phyloP scores from a whole-genome alignment of 176 grass and related monocot species.

The Bromus sterilis region DNA sequence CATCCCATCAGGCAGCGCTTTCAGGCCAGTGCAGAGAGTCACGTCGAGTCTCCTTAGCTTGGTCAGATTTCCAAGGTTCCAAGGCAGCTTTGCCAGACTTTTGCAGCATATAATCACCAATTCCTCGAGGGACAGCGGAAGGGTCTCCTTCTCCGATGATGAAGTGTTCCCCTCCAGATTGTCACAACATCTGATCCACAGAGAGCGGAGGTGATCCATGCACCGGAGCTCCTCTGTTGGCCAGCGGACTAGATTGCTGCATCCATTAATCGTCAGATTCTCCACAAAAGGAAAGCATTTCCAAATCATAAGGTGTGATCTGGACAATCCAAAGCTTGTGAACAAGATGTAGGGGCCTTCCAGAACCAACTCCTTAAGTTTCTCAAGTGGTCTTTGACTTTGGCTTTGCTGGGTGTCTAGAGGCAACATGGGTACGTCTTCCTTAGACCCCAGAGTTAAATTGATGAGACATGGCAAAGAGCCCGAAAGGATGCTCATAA shows the following conservation, averaged over 20 bases:
- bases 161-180: background rate
- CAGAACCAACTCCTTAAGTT: background rate
- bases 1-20: too few species aligned
- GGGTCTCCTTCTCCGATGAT: background rate
- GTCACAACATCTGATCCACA: rapidly evolving
- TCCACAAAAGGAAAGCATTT: background rate
- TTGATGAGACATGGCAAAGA: background rate
- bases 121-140: background rate
- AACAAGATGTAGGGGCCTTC: background rate
- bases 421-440: background rate
- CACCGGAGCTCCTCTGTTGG: background rate
- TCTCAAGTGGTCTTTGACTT: background rate
- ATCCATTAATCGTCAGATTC: background rate
- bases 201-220: background rate
- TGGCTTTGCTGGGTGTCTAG: background rate
- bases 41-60: rapidly evolving
- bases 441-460: background rate
- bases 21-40: rapidly evolving
- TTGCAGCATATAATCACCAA: rapidly evolving
- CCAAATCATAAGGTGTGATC: background rate
- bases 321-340: background rate
- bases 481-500: background rate
- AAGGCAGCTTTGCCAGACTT: background rate
- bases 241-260: background rate
- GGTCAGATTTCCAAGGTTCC: background rate